Evolutionary conservation across 331 rosid species (phyloP).

Genomic region (Prunus yedoensis): DNA sequence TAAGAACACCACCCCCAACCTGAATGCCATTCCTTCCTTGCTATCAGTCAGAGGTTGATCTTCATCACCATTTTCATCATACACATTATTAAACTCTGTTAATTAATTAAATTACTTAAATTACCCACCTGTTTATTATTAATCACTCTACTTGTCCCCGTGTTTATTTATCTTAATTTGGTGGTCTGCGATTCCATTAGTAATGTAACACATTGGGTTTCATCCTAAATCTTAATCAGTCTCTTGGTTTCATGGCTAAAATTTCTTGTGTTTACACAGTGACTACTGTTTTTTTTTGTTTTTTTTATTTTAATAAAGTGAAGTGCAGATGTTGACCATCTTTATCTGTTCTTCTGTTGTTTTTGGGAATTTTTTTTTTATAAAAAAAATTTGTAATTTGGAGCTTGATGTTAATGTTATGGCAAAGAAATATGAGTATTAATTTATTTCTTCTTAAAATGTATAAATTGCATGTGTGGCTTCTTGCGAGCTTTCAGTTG

Average conservation of each 20-base stretch:
- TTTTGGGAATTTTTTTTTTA: constrained; percentile 5
- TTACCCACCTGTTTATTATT: constrained; percentile 12
- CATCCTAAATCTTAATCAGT: neutral
- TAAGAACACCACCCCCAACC: constrained; percentile 58
- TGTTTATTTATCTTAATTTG: constrained; percentile 17
- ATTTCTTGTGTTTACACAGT: too few relatives aligned
- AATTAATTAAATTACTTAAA: constrained; percentile 9
- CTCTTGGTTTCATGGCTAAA: too few relatives aligned
- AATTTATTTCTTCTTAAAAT: neutral
- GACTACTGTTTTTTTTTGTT: too few relatives aligned
- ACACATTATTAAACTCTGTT: constrained; percentile 11
- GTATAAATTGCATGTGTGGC: neutral
- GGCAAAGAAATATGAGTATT: neutral
- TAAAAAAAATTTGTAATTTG: too few relatives aligned
- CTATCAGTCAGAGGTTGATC: constrained; percentile 59
- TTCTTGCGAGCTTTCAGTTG: neutral
- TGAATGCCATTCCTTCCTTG: constrained; percentile 83
- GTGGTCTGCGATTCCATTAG: constrained; percentile 13
- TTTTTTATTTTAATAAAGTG: neutral
- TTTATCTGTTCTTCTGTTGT: constrained; percentile 17
- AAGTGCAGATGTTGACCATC: neutral
- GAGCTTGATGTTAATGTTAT: neutral
- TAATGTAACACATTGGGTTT: constrained; percentile 3
- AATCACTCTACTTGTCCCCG: neutral
- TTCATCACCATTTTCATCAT: neutral